Percentiles rank a stretch among this genome's conserved stretches.
Conservation (phyloP, 805 yeast genomes). For the Blastobotrys attinorum region DNA sequence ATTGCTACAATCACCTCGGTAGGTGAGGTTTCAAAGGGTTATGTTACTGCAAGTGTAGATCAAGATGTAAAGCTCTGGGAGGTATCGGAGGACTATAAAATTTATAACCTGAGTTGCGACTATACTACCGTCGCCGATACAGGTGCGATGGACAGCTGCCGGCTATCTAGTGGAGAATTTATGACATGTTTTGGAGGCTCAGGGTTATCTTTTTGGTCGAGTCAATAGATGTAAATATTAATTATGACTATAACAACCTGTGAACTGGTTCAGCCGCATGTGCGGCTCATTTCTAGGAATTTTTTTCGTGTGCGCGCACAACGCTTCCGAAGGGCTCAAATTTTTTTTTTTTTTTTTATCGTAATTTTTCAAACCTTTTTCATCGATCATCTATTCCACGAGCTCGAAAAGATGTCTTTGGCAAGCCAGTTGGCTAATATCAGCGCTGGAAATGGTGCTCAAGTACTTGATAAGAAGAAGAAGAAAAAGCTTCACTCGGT, state of each 20-base stretch:
- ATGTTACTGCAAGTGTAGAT: constrained; percentile 70
- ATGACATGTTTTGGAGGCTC: constrained; percentile 66
- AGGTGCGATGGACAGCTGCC: constrained; percentile 48
- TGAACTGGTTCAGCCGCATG: too few species aligned
- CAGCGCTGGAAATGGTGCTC: constrained; percentile 39
- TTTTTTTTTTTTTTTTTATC: too few species aligned
- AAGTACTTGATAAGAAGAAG: constrained; percentile 76
- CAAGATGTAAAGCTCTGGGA: constrained; percentile 69
- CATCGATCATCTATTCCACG: too few species aligned
- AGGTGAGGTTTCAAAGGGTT: constrained; percentile 10
- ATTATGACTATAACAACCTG: not conserved
- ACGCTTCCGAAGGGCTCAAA: too few species aligned
- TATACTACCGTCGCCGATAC: constrained; percentile 90
- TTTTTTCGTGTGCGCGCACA: too few species aligned
- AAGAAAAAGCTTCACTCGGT: constrained; percentile 83
- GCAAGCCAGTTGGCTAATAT: constrained; percentile 76
- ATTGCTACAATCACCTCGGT: constrained; percentile 76
- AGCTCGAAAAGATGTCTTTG: constrained; percentile 39
- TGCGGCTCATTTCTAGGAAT: too few species aligned
- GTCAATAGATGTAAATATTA: not conserved
- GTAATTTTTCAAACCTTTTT: too few species aligned
- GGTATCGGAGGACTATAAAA: constrained; percentile 25
- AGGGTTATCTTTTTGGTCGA: constrained; percentile 46
- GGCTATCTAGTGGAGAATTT: constrained; percentile 12
- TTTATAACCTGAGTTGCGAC: not conserved